phyloP scores from a whole-genome alignment of 768 basidiomycete species.

The Kwoniella bestiolae region DNA sequence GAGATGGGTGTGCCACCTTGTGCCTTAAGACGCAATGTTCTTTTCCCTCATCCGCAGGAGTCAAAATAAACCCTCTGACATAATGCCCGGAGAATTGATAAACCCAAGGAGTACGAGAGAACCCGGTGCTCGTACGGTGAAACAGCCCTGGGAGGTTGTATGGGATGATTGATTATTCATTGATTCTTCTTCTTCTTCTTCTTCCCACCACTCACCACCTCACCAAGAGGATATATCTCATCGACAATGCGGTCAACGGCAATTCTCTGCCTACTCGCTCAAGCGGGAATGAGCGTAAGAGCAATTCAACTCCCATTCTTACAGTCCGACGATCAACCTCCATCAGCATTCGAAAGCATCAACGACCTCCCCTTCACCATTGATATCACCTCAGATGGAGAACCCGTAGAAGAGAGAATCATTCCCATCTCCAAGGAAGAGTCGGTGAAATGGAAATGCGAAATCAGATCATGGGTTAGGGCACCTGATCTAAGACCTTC shows the following conservation, averaged over 20 bases:
- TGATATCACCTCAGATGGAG: neutral
- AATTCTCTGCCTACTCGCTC: neutral
- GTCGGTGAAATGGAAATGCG: constrained; percentile 23
- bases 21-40: neutral
- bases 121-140: too few relatives aligned
- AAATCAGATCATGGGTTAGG: constrained; percentile 35
- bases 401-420: too few relatives aligned
- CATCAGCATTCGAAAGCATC: too few relatives aligned
- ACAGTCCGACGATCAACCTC: neutral
- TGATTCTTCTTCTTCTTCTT: too few relatives aligned
- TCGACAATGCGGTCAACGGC: neutral
- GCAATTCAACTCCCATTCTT: neutral
- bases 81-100: neutral
- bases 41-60: neutral
- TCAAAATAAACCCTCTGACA: neutral
- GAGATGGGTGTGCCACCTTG: too few relatives aligned
- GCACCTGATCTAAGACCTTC: constrained; percentile 35
- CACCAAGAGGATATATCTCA: neutral
- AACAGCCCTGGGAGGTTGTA: too few relatives aligned
- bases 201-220: too few relatives aligned
- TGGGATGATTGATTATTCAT: too few relatives aligned
- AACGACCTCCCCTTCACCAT: neutral
- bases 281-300: neutral
- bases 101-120: neutral
- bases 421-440: neutral